These are phyloP conservation scores for Solanum megistacrolobum DNA, from an alignment of 257 asterid species.

Conservation along the genomic window DNA sequence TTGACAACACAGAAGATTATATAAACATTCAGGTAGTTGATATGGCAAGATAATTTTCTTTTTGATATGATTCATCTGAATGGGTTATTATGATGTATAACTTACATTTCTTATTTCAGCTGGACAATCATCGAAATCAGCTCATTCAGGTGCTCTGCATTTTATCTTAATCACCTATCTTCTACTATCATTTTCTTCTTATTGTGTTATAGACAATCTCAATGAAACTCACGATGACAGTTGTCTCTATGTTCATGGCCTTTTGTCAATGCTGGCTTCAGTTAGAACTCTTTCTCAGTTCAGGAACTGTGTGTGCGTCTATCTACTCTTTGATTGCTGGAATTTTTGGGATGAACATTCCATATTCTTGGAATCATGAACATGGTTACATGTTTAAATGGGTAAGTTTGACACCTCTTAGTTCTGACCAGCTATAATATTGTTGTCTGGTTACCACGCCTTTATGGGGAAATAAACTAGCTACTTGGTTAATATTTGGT, in stretches of 20 bases:
- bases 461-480: background rate
- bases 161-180: background rate
- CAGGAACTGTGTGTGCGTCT: slow-evolving; percentile 61
- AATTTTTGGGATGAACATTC: slow-evolving; percentile 89
- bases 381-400: slow-evolving; percentile 81
- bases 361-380: slow-evolving; percentile 52
- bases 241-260: background rate
- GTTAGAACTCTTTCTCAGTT: slow-evolving; percentile 85
- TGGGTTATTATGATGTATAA: background rate
- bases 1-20: slow-evolving; percentile 90
- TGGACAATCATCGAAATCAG: slow-evolving; percentile 91
- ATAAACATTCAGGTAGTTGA: slow-evolving; percentile 77
- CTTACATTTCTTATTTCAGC: slow-evolving; percentile 34
- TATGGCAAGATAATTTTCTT: background rate
- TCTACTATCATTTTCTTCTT: background rate
- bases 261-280: slow-evolving; percentile 19
- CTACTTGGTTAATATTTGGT: background rate
- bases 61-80: background rate
- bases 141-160: slow-evolving; percentile 65
- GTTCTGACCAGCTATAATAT: background rate
- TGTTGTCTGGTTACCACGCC: background rate
- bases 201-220: background rate
- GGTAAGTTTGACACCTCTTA: slow-evolving; percentile 28
- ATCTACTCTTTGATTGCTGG: slow-evolving; percentile 58
- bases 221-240: background rate